Base-by-base conservation (phyloP, 306 rosid species). In the Dryas drummondii region DNA sequence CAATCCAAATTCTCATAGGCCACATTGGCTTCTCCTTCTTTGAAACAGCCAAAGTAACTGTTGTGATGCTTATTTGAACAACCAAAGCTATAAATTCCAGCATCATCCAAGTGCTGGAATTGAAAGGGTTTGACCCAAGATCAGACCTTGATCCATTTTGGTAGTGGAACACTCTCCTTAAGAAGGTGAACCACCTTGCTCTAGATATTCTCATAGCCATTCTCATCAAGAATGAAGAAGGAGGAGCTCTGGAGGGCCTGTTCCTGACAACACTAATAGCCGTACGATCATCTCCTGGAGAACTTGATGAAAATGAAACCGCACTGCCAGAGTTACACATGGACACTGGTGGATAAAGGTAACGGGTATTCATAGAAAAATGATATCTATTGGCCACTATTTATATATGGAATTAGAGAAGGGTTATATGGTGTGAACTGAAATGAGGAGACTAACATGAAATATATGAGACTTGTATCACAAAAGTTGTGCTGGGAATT, bases 1-100 rank as follows among this genome's bases (percentile, higher is more conserved):
- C 69, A 48, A 91, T 82, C 99, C 99, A 94, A 59, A 90, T 61
- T 83, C 99, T 94, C 97, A 94, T 90, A 53, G 99, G 99, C 99
- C 97, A 92, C 87, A 94, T 76, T 46, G 99, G 99, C 76, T 68
- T 91, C 82, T 94, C 97, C 68, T 27, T 85, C 84, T 87, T 82
- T 0, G 99, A 92, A 80, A 87, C 77, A 44, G 86, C 82, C 80
- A 94, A 74, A 76, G 79, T 86, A 66, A 85, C 79, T 4, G 91
- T 84, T 13, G 87, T 70, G 80, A 88, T 65, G 27, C 81, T 76
- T 77, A 94, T 81, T 77, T 94, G 99, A 10, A 89, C 76, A 56
- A 92, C 60, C 87, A 90, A 77, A 75, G 92, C 93, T 53, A 78
- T 80, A 26, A 92, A 82, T 78, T 94, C 97, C 69, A 90, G 49